A percentile compares a stretch with the other conserved stretches of the same genome.
Evolutionary conservation across 1,139 yeast genomes (phyloP).

Genomic region (Scheffersomyces segobiensis): DNA sequence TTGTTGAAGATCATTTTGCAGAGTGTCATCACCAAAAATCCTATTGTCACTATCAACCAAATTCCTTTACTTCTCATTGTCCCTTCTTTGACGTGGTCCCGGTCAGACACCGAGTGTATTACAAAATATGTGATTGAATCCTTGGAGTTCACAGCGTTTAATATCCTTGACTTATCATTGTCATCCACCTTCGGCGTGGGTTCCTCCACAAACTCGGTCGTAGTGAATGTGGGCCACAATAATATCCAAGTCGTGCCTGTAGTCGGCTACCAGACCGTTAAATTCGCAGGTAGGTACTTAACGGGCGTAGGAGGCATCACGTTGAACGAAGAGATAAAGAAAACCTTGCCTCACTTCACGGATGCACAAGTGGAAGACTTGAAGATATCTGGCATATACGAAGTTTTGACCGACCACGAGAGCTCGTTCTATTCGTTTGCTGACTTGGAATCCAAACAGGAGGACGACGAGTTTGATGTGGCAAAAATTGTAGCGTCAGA

Average conservation of each 20-base stretch:
- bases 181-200: slow-evolving; percentile 78
- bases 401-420: slow-evolving; percentile 62
- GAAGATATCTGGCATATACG: slow-evolving; percentile 74
- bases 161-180: slow-evolving; percentile 66
- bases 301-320: slow-evolving; percentile 58
- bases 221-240: slow-evolving; percentile 79
- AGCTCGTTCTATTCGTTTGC: slow-evolving; percentile 61
- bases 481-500: slow-evolving; percentile 87
- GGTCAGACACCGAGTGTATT: slow-evolving; percentile 62
- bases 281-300: slow-evolving; percentile 52
- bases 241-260: slow-evolving; percentile 79
- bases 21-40: slow-evolving; percentile 53
- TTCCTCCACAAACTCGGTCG: slow-evolving; percentile 60
- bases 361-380: slow-evolving; percentile 67
- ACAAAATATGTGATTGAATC: slow-evolving; percentile 77
- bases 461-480: slow-evolving; percentile 79
- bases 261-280: slow-evolving; percentile 63
- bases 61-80: slow-evolving; percentile 56
- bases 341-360: slow-evolving; percentile 59
- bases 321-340: slow-evolving; percentile 55
- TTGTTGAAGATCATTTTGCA: slow-evolving; percentile 61
- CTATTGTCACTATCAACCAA: slow-evolving; percentile 50
- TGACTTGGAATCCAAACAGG: slow-evolving; percentile 43
- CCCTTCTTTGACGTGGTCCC: slow-evolving; percentile 70
- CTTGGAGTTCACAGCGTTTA: slow-evolving; percentile 71